Evolutionary conservation across 2,329 filamentous ascomycete species (phyloP), one percentile per base, ranked within the genome.

Genomic region (Ceratocystiopsis brevicomis): DNA sequence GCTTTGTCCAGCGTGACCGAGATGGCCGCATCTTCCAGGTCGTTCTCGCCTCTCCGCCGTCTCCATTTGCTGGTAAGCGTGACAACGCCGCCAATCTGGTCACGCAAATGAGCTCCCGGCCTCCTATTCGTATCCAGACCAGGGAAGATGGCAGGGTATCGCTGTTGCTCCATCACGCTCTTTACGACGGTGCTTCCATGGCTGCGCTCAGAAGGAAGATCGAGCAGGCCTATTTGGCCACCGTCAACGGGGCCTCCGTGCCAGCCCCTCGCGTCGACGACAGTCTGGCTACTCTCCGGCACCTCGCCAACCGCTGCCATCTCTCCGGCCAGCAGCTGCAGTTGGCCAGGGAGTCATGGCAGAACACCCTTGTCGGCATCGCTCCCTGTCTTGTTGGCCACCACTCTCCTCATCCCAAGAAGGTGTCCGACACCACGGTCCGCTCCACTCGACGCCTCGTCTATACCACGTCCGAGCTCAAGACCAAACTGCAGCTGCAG

Each of bases 1-100:
- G 49, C 30, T 53, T 53, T 18, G 40, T 52, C 13, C 50, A 50
- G 30, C 42, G 47, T 1, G 49, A 49, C 13, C 35, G 44, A 16
- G 49, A 52, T n/a, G 50, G 50, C 6, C 37, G 42, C 12, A 45
- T 52, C 21, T 51, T 52, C 43, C 51, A 53, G 34, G 48, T 53
- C 3, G 50, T 52, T 2, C 36, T 52, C 14, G 12, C 34, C 1
- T 45, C 47, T 4, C 37, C 46, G 1, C 39, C 40, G 1, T 45
- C 47, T 11, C 41, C 41, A 1, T 45, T 45, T 44, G 39, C 19
- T n/a, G n/a, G n/a, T n/a, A n/a, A n/a, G 19, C 19, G 19, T 21
- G 4, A 6, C 19, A 6, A 21, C 19, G 19, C 19, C 4, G 19
- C 6, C 19, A 6, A 21, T 4, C 19, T 21, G 19, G 19, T 21